phyloP scores from a whole-genome alignment of 768 basidiomycete genomes.

The Lactarius sp. region DNA sequence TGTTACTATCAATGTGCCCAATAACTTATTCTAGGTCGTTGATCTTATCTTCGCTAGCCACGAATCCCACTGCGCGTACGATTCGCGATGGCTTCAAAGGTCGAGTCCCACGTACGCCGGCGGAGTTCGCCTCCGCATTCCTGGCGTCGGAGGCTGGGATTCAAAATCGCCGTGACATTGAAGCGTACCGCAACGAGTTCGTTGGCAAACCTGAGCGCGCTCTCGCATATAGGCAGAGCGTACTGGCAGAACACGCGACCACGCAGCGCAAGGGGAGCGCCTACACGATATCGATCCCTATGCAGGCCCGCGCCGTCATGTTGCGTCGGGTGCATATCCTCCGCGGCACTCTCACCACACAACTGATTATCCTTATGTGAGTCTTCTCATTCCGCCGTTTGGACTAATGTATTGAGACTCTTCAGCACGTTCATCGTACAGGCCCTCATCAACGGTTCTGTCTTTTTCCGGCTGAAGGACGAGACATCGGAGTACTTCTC shows the following conservation, averaged over 20 bases:
- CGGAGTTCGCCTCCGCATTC: constrained; percentile 46
- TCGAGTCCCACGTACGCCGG: constrained; percentile 47
- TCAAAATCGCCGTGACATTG: constrained; percentile 44
- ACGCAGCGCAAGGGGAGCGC: constrained; percentile 38
- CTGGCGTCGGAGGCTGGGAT: constrained; percentile 36
- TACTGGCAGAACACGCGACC: constrained; percentile 46
- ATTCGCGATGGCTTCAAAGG: constrained; percentile 39
- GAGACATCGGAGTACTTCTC: constrained; percentile 62
- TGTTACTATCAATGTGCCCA: background rate
- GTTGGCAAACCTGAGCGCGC: constrained; percentile 43
- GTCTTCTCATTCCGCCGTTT: background rate
- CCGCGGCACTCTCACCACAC: constrained; percentile 30
- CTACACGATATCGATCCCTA: constrained; percentile 34
- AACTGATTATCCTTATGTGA: constrained; percentile 31
- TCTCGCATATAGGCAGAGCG: constrained; percentile 44
- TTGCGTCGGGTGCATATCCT: constrained; percentile 35
- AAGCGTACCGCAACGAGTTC: constrained; percentile 40
- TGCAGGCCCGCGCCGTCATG: constrained; percentile 38
- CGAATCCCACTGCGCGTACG: constrained; percentile 56
- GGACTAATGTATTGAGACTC: background rate
- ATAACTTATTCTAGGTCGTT: background rate
- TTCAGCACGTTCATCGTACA: constrained; percentile 52
- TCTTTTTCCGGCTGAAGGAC: constrained; percentile 54
- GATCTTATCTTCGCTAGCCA: constrained; percentile 35
- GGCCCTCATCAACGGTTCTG: constrained; percentile 53